Evolutionary conservation across 2,329 filamentous ascomycete species (phyloP).

Genomic region (Macrophomina tecta): DNA sequence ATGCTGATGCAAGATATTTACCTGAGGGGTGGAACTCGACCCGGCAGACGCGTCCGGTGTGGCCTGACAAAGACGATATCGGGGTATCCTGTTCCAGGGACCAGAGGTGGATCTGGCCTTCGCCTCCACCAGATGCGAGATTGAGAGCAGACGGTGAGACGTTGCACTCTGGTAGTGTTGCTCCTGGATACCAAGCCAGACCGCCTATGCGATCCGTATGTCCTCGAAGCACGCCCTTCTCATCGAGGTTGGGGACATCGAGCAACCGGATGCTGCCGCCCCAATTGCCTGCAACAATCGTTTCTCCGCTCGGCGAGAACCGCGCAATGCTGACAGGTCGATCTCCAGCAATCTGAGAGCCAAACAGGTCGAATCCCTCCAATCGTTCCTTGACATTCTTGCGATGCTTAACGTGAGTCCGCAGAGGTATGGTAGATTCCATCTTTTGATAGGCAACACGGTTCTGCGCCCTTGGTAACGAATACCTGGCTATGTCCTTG

Average conservation of each 20-base stretch:
- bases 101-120: slow-evolving; percentile 89
- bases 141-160: slow-evolving; percentile 79
- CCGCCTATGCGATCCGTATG: slow-evolving; percentile 91
- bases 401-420: slow-evolving; percentile 90
- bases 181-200: slow-evolving; percentile 85
- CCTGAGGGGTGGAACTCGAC: slow-evolving; percentile 96
- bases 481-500: slow-evolving; percentile 80
- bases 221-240: slow-evolving; percentile 76
- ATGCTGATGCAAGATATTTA: slow-evolving; percentile 87
- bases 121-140: slow-evolving; percentile 87
- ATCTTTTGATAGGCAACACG: slow-evolving; percentile 77
- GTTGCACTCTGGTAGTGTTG: slow-evolving; percentile 73
- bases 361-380: slow-evolving; percentile 85
- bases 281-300: slow-evolving; percentile 91
- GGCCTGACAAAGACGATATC: slow-evolving; percentile 79
- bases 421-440: slow-evolving; percentile 82
- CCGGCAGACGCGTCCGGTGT: slow-evolving; percentile 85
- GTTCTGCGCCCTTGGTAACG: slow-evolving; percentile 79
- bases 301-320: slow-evolving; percentile 83
- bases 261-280: slow-evolving; percentile 86
- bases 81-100: slow-evolving; percentile 86
- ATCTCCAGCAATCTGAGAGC: slow-evolving; percentile 90
- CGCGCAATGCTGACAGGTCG: slow-evolving; percentile 89
- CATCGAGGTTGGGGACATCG: slow-evolving; percentile 80
- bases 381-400: slow-evolving; percentile 86